phyloP scores from a whole-genome alignment of 257 asterid species.

The Paraleonurus japonicus region DNA sequence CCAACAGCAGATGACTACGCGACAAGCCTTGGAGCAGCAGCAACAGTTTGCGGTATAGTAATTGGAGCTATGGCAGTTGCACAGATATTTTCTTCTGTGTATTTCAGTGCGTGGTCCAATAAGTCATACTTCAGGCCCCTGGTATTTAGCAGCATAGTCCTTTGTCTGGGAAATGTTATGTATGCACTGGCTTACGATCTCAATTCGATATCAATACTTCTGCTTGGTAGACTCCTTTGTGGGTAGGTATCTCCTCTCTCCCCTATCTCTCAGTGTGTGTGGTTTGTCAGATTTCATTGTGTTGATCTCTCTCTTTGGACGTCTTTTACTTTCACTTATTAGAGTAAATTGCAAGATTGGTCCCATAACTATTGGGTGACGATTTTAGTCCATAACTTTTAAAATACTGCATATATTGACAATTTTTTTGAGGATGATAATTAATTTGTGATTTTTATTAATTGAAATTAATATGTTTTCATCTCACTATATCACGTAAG shows the following conservation, averaged over 20 bases:
- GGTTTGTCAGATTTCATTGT: not conserved
- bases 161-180: constrained; percentile 64
- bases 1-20: constrained; percentile 98
- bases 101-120: constrained; percentile 98
- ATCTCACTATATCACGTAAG: too few relatives aligned
- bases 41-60: constrained; percentile 90
- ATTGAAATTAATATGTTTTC: too few relatives aligned
- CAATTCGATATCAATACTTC: constrained; percentile 62
- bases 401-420: too few relatives aligned
- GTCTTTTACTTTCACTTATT: not conserved
- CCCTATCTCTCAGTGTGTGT: not conserved
- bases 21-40: constrained; percentile 93
- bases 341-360: too few relatives aligned
- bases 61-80: constrained; percentile 98
- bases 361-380: too few relatives aligned
- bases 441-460: too few relatives aligned
- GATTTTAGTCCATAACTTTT: too few relatives aligned
- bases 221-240: constrained; percentile 78
- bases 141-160: constrained; percentile 84
- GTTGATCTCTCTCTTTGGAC: not conserved
- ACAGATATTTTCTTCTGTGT: constrained; percentile 91
- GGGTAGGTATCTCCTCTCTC: constrained; percentile 50
- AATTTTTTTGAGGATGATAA: too few relatives aligned
- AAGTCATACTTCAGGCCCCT: constrained; percentile 83
- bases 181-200: constrained; percentile 89